Evolutionary conservation across 768 basidiomycete species (phyloP).

Genomic region (Vararia minispora): DNA sequence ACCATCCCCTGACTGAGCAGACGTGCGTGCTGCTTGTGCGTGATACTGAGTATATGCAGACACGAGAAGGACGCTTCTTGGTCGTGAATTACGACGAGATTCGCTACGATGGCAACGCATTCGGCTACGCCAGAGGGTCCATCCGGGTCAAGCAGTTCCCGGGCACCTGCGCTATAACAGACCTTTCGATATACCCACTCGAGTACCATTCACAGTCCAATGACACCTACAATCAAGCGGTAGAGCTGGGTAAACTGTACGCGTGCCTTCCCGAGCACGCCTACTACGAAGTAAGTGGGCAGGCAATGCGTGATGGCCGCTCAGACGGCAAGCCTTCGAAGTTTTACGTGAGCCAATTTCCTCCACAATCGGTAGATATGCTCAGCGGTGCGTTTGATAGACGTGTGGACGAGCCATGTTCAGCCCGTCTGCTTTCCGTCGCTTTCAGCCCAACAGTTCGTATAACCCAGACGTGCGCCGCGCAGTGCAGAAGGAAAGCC

Average conservation of each 20-base stretch:
- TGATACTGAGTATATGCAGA: neutral
- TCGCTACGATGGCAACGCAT: slow-evolving; percentile 1
- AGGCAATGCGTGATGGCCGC: no score
- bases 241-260: no score
- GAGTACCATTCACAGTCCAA: no score
- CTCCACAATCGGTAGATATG: neutral
- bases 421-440: neutral
- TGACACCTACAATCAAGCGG: no score
- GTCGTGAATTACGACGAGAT: slow-evolving; percentile 4
- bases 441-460: neutral
- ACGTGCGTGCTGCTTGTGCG: neutral
- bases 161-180: no score
- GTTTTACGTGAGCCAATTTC: neutral
- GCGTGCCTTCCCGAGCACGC: no score
- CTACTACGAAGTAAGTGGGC: no score
- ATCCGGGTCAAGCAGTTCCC: neutral
- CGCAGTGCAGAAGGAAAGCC: neutral
- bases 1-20: neutral
- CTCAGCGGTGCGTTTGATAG: neutral
- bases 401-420: slow-evolving; percentile 6
- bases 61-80: neutral
- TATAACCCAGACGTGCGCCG: neutral
- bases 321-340: neutral
- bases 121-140: neutral
- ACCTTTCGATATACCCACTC: no score